These are phyloP conservation scores for Alternaria viburni DNA, from an alignment of 2,329 filamentous ascomycete genomes.

Conservation along the genomic window DNA sequence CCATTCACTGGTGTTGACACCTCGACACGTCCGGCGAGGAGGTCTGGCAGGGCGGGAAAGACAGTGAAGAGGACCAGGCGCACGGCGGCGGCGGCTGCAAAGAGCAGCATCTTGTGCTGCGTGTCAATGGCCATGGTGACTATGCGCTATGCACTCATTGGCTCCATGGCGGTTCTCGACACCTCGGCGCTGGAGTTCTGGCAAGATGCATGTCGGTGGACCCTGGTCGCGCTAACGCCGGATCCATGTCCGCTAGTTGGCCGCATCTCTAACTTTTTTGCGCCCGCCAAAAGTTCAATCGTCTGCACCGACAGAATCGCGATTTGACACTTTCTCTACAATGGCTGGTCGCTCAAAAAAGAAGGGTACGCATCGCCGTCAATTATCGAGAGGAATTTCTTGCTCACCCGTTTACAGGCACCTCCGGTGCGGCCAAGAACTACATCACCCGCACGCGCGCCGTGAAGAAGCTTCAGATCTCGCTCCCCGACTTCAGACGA, in stretches of 20 bases:
- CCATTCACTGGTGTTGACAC: slow-evolving; percentile 96
- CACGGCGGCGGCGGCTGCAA: slow-evolving; percentile 75
- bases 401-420: slow-evolving; percentile 58
- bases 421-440: slow-evolving; percentile 93
- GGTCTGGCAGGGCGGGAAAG: slow-evolving; percentile 82
- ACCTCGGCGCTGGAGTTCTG: slow-evolving; percentile 10
- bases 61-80: slow-evolving; percentile 79
- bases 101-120: slow-evolving; percentile 70
- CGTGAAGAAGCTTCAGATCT: slow-evolving; percentile 96
- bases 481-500: slow-evolving; percentile 94
- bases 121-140: slow-evolving; percentile 52
- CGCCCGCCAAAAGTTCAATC: slow-evolving; percentile 18
- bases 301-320: slow-evolving; percentile 9
- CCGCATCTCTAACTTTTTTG: slow-evolving; percentile 43
- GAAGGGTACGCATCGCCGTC: slow-evolving; percentile 66
- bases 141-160: slow-evolving; percentile 3
- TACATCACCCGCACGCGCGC: slow-evolving; percentile 97
- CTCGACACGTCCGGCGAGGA: slow-evolving; percentile 90
- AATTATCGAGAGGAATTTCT: accelerated
- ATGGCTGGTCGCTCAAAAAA: slow-evolving; percentile 50
- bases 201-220: slow-evolving; percentile 11
- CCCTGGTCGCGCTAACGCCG: slow-evolving; percentile 28
- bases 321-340: slow-evolving; percentile 9
- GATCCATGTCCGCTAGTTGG: slow-evolving; percentile 27
- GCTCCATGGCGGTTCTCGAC: slow-evolving; percentile 17